Evolutionary conservation across 352 stramenopile genomes (phyloP).

Genomic region (Phytophthora rubi): DNA sequence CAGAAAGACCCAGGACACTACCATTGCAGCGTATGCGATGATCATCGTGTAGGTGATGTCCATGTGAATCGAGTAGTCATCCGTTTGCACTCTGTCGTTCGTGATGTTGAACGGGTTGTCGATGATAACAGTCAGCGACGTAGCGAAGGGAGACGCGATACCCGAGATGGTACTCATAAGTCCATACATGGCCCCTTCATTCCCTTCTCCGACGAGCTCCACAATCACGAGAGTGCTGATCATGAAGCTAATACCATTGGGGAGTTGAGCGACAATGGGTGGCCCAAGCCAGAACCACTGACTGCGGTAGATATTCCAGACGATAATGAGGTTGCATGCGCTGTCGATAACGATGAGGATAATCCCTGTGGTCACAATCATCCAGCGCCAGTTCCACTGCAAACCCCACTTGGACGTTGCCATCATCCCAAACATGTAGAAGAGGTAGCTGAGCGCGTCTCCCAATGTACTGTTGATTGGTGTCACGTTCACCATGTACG

Average conservation of each 20-base stretch:
- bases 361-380: slow-evolving; percentile 37
- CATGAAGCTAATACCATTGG: slow-evolving; percentile 48
- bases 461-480: slow-evolving; percentile 40
- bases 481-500: slow-evolving; percentile 38
- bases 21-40: slow-evolving; percentile 42
- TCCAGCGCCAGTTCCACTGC: slow-evolving; percentile 52
- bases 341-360: slow-evolving; percentile 39
- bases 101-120: slow-evolving; percentile 46
- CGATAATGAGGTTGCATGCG: slow-evolving; percentile 38
- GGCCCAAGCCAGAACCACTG: slow-evolving; percentile 57
- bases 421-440: slow-evolving; percentile 44
- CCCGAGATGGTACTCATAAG: slow-evolving; percentile 52
- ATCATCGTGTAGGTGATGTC: slow-evolving; percentile 59
- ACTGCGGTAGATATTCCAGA: slow-evolving; percentile 48
- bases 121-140: slow-evolving; percentile 42
- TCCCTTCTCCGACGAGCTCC: slow-evolving; percentile 48
- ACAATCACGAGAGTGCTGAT: slow-evolving; percentile 48
- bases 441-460: slow-evolving; percentile 32
- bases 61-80: slow-evolving; percentile 42
- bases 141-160: slow-evolving; percentile 44
- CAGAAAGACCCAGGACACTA: slow-evolving; percentile 42
- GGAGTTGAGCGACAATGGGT: slow-evolving; percentile 42
- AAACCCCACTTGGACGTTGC: slow-evolving; percentile 46
- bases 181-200: slow-evolving; percentile 58
- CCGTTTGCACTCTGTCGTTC: slow-evolving; percentile 36